These are phyloP conservation scores for Drosera capensis DNA, from an alignment of 148 eudicot genomes.

Conservation along the genomic window DNA sequence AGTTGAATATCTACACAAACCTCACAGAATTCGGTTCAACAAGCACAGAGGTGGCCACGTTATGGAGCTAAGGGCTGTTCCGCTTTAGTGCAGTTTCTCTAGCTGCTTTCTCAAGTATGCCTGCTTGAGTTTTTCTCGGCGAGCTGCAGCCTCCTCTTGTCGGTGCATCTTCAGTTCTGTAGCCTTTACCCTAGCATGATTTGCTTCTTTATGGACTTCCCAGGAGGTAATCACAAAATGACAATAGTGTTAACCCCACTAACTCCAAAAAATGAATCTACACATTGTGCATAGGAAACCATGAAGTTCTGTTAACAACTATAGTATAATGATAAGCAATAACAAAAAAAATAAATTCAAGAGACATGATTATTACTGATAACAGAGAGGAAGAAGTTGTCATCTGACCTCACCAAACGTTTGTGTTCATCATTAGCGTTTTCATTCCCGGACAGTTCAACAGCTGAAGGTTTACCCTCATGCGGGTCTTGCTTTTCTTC, in stretches of 20 bases:
- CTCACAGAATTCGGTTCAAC: too few relatives aligned
- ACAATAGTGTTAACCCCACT: neutral
- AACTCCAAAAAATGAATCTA: neutral
- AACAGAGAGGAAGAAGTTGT: neutral
- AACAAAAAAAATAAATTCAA: neutral
- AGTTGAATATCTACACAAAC: too few relatives aligned
- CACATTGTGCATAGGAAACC: neutral
- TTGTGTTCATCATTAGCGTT: slow-evolving; percentile 51
- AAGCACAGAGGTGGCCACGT: too few relatives aligned
- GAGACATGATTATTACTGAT: neutral
- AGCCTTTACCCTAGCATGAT: slow-evolving; percentile 65
- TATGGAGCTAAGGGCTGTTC: too few relatives aligned
- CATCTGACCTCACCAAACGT: slow-evolving; percentile 55
- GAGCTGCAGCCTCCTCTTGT: slow-evolving; percentile 64
- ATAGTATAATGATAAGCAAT: too few relatives aligned
- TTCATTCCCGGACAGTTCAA: slow-evolving; percentile 16
- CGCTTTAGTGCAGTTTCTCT: slow-evolving; percentile 37
- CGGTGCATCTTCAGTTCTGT: slow-evolving; percentile 59
- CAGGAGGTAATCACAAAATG: slow-evolving; percentile 17
- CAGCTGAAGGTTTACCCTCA: slow-evolving; percentile 14
- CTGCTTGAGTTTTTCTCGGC: slow-evolving; percentile 79
- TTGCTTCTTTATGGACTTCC: slow-evolving; percentile 96
- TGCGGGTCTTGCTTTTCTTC: slow-evolving; percentile 23
- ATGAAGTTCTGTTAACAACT: neutral
- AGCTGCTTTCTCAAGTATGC: slow-evolving; percentile 65